A percentile compares a stretch with the other conserved stretches of the same genome.
Conservation (phyloP, 371 early-diverging fungal genomes). For the Choanephora cucurbitarum region DNA sequence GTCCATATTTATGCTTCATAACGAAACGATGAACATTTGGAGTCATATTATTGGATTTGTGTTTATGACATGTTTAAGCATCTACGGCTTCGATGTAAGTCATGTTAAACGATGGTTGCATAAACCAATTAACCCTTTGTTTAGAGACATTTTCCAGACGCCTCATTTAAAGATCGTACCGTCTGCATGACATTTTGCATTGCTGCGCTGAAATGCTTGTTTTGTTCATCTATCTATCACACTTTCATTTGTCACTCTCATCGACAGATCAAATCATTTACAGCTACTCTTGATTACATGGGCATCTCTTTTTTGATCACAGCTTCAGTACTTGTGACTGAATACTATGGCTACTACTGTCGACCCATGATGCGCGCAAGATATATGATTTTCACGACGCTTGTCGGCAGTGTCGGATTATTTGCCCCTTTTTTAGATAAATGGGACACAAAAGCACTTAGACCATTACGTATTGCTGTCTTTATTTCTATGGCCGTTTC, state of each 20-base stretch:
- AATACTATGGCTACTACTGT: conserved; percentile 71
- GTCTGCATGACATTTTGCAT: conserved; percentile 62
- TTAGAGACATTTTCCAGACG: conserved; percentile 55
- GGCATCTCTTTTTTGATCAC: conserved; percentile 72
- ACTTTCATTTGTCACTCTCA: conserved; percentile 68
- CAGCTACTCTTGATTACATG: conserved; percentile 70
- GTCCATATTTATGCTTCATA: conserved; percentile 68
- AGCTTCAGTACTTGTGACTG: conserved; percentile 60
- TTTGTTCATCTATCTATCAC: conserved; percentile 72
- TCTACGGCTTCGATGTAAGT: conserved; percentile 56
- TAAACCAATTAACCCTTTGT: too few relatives aligned
- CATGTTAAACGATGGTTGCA: neutral
- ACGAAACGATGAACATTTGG: conserved; percentile 76
- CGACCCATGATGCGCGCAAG: conserved; percentile 36
- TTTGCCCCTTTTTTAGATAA: conserved; percentile 52
- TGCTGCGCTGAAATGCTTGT: conserved; percentile 66
- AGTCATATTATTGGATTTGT: conserved; percentile 68
- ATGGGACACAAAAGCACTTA: conserved; percentile 41
- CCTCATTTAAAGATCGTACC: conserved; percentile 51
- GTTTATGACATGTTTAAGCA: conserved; percentile 54
- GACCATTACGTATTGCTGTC: conserved; percentile 53
- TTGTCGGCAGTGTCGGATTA: conserved; percentile 50
- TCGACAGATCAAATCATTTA: conserved; percentile 57
- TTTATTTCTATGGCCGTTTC: conserved; percentile 60
- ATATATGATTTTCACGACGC: conserved; percentile 58